These are phyloP conservation scores for Medicago arabica DNA, from an alignment of 306 rosid genomes.

Conservation along the genomic window DNA sequence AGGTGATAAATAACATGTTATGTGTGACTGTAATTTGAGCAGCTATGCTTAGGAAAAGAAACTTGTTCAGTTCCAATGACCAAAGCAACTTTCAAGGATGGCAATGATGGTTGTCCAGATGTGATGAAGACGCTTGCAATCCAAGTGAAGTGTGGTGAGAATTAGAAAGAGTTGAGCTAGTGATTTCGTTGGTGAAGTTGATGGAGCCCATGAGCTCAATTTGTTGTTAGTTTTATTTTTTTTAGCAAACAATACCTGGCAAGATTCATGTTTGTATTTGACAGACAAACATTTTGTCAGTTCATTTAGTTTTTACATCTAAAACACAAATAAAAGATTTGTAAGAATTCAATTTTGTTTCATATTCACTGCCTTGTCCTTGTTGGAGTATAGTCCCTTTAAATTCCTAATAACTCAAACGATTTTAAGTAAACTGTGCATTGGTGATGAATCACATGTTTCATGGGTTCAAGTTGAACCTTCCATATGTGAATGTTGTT, in stretches of 20 bases:
- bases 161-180: conserved; percentile 1
- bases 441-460: too few relatives aligned
- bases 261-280: background rate
- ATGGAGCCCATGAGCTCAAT: conserved; percentile 26
- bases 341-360: conserved; percentile 20
- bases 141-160: conserved; percentile 76
- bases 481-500: too few relatives aligned
- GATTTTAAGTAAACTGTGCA: too few relatives aligned
- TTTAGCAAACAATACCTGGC: conserved; percentile 7
- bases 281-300: conserved; percentile 20
- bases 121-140: conserved; percentile 58
- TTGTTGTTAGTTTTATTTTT: conserved; percentile 18
- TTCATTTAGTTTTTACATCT: conserved; percentile 9
- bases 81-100: conserved; percentile 39
- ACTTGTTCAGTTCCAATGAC: conserved; percentile 56
- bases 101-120: conserved; percentile 54
- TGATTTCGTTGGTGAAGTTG: conserved; percentile 11
- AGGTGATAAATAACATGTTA: background rate
- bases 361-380: background rate
- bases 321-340: background rate
- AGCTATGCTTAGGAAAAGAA: conserved; percentile 68
- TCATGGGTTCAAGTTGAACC: too few relatives aligned
- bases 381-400: background rate
- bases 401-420: background rate
- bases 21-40: conserved; percentile 42